Evolutionary conservation across 2,329 filamentous ascomycete genomes (phyloP), one percentile per base, ranked within the genome.

Genomic region (Phyllosticta citriasiana): DNA sequence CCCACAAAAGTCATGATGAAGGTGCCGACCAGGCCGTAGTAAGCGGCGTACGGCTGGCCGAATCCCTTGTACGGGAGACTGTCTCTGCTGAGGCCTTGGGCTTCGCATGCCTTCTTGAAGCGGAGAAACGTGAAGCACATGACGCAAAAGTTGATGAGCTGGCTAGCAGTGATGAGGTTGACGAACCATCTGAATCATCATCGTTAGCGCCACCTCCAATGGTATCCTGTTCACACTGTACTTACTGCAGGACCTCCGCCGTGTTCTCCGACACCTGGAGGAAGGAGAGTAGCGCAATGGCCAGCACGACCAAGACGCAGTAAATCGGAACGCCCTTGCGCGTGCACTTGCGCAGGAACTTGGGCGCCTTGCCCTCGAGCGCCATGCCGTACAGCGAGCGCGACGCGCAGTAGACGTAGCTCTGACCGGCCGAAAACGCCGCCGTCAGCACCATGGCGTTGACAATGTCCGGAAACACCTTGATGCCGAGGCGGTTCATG

Each of bases 401-500:
- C 53, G 84, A 86, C 57, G 86, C 85, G 1, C 83, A 85, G 73
- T 88, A 88, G 63, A 91, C 81, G 74, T 89, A 89, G 16, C 87
- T 88, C 74, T 88, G 90, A 63, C 87, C 89, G 5, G 89, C 88
- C 0, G 88, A 89, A 67, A 91, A 84, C 5, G 91, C 89, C 2
- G 88, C 88, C 0, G 88, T 89, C 30, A 93, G 78, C 10, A 93
- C 83, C 8, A 91, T 85, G 16, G 84, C 88, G 72, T 93, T 93
- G 78, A 93, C 85, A 70, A 92, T 85, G 59, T 77, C 72, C 4
- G 78, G 78, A n/a, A 80, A 71, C 7, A 74, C 76, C n/a, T 66
- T 65, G 53, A 79, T 74, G 30, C 75, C 74, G 2, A 78, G 71
- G 55, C 78, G 76, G 55, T 72, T 69, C 66, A 77, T 76, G 26